Conservation (phyloP, 2,329 filamentous ascomycete species). For the Aspergillus sergii region DNA sequence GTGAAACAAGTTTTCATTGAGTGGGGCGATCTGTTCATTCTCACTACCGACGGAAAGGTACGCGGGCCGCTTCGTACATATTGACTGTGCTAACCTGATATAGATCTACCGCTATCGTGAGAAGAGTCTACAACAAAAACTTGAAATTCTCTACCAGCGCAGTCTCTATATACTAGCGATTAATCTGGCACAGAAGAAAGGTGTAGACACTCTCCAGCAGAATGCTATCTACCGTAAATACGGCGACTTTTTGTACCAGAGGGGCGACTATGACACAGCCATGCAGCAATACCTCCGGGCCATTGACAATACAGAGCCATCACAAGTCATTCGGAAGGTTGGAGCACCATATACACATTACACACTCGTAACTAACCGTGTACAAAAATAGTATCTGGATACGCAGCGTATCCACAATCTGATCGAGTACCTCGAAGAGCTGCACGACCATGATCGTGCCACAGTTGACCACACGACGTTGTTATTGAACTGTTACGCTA, state of each 20-base stretch:
- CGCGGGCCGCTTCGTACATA: slow-evolving; percentile 17
- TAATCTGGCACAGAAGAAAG: slow-evolving; percentile 86
- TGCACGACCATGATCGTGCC: slow-evolving; percentile 90
- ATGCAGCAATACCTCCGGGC: slow-evolving; percentile 98
- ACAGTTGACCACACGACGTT: slow-evolving; percentile 95
- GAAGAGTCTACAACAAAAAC: slow-evolving; percentile 83
- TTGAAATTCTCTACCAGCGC: slow-evolving; percentile 91
- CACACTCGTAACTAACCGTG: slow-evolving; percentile 15
- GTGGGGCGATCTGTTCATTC: slow-evolving; percentile 90
- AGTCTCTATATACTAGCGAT: slow-evolving; percentile 92
- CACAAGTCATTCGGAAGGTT: slow-evolving; percentile 91
- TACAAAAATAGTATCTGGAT: slow-evolving; percentile 71
- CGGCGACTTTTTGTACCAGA: slow-evolving; percentile 91
- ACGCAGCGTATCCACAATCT: slow-evolving; percentile 97
- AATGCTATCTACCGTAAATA: slow-evolving; percentile 92
- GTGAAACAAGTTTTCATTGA: slow-evolving; percentile 79
- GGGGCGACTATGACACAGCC: slow-evolving; percentile 94
- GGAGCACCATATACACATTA: background rate
- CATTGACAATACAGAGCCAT: slow-evolving; percentile 94
- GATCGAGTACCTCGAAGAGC: slow-evolving; percentile 93
- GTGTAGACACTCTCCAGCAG: slow-evolving; percentile 77
- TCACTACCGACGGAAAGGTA: slow-evolving; percentile 90
- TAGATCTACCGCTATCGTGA: slow-evolving; percentile 87
- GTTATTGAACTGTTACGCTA: slow-evolving; percentile 94
- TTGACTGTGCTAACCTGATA: slow-evolving; percentile 28